Base-by-base conservation (phyloP, 495 filamentous ascomycete species). In the Lophium mytilinum region DNA sequence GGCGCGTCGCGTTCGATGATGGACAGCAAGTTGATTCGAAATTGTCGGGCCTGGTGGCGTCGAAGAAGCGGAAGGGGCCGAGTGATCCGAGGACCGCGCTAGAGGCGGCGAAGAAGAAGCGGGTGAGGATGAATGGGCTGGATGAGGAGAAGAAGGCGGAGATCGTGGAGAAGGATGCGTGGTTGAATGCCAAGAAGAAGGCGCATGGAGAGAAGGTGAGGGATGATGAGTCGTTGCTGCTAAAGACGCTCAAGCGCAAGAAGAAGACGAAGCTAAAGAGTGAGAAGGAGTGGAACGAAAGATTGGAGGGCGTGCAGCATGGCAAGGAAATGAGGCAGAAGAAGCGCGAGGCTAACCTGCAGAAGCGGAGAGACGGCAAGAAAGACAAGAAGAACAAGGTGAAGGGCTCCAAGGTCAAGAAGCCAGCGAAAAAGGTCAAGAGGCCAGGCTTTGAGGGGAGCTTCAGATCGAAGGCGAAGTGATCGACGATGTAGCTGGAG, bases 211-310 rank as follows among this genome's bases (percentile, higher is more conserved):
- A 96, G 68, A 89, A 90, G 63, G 83, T 96, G n/a, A 78, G 83
- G 56, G 90, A 97, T 58, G 88, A 95, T 68, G 87, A 87, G 51
- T 82, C 78, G n/a, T 69, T 97, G 36, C 79, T 98, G 11, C 94
- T 94, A 80, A 96, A 96, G 77, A 89, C 90, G 1, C 73, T 96
- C 56, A 96, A 96, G 79, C 83, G 92, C 58, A 90, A 94, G 72
- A 89, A 95, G 68, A 84, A 83, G 60, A 74, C 78, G 33, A 98
- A 97, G 82, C 85, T 81, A 72, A 95, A 91, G 80, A 90, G 85
- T 66, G 86, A 87, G 69, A 82, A 83, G 58, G 90, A 93, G 70
- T 97, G 94, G 93, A 83, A 78, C 37, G 91, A 94, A 55, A 76
- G 93, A 40, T 72, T 85, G 15, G 83, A 89, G 14, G 83, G 83